These are phyloP conservation scores for Botryobasidium botryosum DNA, from an alignment of 768 basidiomycete genomes.

Conservation along the genomic window DNA sequence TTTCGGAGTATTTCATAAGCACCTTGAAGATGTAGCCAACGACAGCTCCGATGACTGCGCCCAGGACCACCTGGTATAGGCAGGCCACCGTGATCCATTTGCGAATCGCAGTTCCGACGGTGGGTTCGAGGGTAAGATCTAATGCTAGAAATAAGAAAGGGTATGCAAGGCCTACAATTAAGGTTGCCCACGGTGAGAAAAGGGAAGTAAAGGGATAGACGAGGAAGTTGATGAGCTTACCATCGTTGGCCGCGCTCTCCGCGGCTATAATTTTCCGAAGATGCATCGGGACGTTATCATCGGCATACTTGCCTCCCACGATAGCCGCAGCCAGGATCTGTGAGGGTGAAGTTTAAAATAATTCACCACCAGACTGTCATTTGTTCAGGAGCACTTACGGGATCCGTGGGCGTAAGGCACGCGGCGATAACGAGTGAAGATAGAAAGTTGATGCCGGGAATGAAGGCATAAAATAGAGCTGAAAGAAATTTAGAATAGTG, in stretches of 20 bases:
- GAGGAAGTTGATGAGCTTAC: not conserved
- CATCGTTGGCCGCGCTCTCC: not conserved
- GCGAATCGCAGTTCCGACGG: not conserved
- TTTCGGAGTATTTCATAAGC: not conserved
- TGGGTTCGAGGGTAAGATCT: not conserved
- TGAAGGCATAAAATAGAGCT: constrained; percentile 80
- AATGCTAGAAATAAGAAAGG: not conserved
- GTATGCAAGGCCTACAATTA: constrained; percentile 1
- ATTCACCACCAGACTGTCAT: too few species aligned
- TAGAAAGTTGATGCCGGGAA: constrained; percentile 79
- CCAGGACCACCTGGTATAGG: constrained; percentile 1
- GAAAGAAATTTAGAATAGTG: not conserved
- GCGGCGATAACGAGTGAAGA: constrained; percentile 83
- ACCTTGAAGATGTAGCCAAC: not conserved
- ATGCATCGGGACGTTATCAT: constrained; percentile 31
- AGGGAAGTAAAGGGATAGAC: too few species aligned
- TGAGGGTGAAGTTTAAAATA: too few species aligned
- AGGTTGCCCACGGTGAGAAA: not conserved
- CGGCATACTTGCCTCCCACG: constrained; percentile 90
- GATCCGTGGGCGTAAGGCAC: constrained; percentile 87
- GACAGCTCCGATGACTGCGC: not conserved
- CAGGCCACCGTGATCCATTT: not conserved
- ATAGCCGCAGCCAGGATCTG: constrained; percentile 91
- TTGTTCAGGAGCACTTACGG: too few species aligned
- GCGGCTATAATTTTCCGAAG: not conserved